A percentile compares a stretch with the other conserved stretches of the same genome.
phyloP scores from a whole-genome alignment of 345 rosid species.

The Bretschneidera sinensis region DNA sequence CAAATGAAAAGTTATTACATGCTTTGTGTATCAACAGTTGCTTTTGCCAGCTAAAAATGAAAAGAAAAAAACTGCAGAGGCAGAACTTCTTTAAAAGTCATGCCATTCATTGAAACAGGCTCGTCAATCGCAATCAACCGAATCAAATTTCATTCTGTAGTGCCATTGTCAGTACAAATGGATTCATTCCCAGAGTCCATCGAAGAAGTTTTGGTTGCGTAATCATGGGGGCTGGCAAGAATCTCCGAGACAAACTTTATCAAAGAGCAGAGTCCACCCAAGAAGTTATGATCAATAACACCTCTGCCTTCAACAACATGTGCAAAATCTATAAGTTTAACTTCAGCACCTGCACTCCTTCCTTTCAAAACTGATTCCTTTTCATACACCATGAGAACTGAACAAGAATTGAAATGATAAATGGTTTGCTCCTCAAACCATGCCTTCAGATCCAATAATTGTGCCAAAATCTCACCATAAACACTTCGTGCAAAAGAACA shows the following conservation, averaged over 20 bases:
- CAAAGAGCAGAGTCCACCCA: constrained; percentile 91
- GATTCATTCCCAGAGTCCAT: constrained; percentile 24
- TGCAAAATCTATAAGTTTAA: constrained; percentile 92
- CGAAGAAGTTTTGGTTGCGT: too few relatives aligned
- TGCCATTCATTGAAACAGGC: not conserved
- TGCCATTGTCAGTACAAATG: constrained; percentile 11
- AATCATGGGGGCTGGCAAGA: constrained; percentile 34
- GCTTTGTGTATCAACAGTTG: not conserved
- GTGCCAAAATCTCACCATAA: constrained; percentile 73
- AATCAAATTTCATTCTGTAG: not conserved
- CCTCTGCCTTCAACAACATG: constrained; percentile 83
- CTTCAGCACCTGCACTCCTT: constrained; percentile 31
- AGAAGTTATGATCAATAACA: constrained; percentile 87
- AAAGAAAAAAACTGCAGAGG: not conserved
- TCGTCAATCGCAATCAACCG: not conserved
- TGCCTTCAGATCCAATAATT: constrained; percentile 67
- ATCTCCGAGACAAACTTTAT: constrained; percentile 73
- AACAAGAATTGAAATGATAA: constrained; percentile 84
- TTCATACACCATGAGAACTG: constrained; percentile 68
- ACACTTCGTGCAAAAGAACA: constrained; percentile 47
- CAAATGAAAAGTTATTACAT: too few relatives aligned
- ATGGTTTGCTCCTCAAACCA: constrained; percentile 93
- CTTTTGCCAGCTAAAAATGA: too few relatives aligned
- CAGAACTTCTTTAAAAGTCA: not conserved
- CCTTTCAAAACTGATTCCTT: constrained; percentile 43